Conservation (phyloP, 768 basidiomycete genomes). For the Fomitopsis pulvina region DNA sequence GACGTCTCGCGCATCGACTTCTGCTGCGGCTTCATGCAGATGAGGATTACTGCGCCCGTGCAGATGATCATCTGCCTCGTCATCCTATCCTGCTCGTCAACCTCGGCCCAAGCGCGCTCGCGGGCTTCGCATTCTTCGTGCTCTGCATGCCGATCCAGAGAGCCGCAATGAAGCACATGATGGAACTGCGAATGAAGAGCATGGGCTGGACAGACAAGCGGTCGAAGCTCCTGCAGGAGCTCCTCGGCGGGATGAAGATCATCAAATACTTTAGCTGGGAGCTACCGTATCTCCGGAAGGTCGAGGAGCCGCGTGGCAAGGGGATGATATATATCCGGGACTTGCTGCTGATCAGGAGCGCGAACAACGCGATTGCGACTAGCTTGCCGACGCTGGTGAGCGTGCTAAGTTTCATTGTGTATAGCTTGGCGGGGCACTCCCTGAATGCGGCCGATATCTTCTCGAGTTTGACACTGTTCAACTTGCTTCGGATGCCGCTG, state of each 20-base stretch:
- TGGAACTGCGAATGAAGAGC: conserved; percentile 58
- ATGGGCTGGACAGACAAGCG: conserved; percentile 92
- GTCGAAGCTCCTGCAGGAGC: conserved; percentile 83
- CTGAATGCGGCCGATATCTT: conserved; percentile 73
- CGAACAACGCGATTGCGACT: conserved; percentile 60
- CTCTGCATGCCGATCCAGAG: conserved; percentile 71
- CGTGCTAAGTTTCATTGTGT: conserved; percentile 71
- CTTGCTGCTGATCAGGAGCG: conserved; percentile 59
- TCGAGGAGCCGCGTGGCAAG: conserved; percentile 59
- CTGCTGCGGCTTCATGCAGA: conserved; percentile 72
- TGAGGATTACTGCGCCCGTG: conserved; percentile 72
- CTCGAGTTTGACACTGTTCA: conserved; percentile 81
- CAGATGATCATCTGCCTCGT: conserved; percentile 73
- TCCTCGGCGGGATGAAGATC: conserved; percentile 83
- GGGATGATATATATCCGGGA: conserved; percentile 73
- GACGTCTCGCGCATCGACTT: conserved; percentile 92
- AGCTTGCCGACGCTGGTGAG: conserved; percentile 75
- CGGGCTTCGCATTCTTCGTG: conserved; percentile 57
- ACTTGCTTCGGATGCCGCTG: conserved; percentile 72
- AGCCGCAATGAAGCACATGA: conserved; percentile 64
- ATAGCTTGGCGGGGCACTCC: conserved; percentile 62
- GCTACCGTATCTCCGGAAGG: conserved; percentile 65
- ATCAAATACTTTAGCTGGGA: conserved; percentile 95
- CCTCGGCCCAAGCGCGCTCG: conserved; percentile 54
- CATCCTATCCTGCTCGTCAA: conserved; percentile 68